Percentiles rank a stretch among this genome's conserved stretches.
Conservation (phyloP, 2,329 filamentous ascomycete genomes). For the Botrytis pseudocinerea region DNA sequence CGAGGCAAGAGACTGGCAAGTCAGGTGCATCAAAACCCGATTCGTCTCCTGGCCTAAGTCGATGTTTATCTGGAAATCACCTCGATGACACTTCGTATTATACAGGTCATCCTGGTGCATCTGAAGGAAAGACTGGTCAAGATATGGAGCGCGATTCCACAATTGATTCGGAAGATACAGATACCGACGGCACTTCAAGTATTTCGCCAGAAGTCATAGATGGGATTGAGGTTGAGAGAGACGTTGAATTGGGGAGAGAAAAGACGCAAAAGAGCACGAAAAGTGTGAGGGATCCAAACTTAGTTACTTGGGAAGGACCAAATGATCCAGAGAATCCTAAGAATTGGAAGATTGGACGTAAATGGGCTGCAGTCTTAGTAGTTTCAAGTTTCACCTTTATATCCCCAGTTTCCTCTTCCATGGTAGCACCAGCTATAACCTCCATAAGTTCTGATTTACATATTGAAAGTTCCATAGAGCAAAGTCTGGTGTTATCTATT, state of each 20-base stretch:
- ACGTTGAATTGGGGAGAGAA: conserved; percentile 34
- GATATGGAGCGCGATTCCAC: background rate
- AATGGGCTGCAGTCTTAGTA: conserved; percentile 52
- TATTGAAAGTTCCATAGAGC: conserved; percentile 50
- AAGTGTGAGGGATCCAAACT: conserved; percentile 33
- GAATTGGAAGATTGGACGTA: conserved; percentile 38
- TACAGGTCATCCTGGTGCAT: conserved; percentile 10
- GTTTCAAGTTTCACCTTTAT: conserved; percentile 50
- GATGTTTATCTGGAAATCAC: conserved; percentile 32
- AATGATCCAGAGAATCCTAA: conserved; percentile 37
- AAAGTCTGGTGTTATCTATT: conserved; percentile 48
- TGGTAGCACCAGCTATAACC: conserved; percentile 54
- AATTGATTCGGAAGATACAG: conserved; percentile 21
- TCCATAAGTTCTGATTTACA: conserved; percentile 55
- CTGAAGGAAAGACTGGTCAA: background rate
- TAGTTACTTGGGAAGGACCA: conserved; percentile 35
- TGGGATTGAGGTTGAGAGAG: conserved; percentile 34
- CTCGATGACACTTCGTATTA: conserved; percentile 31
- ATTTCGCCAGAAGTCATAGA: conserved; percentile 34
- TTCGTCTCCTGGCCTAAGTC: conserved; percentile 24
- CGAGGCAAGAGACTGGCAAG: conserved; percentile 14
- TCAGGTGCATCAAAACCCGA: conserved; percentile 24
- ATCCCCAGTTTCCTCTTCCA: conserved; percentile 53
- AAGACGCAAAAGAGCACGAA: conserved; percentile 28
- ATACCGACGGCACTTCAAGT: conserved; percentile 6